Evolutionary conservation across 208 protist genomes (phyloP).

Genomic region (Trypanosoma avium): DNA sequence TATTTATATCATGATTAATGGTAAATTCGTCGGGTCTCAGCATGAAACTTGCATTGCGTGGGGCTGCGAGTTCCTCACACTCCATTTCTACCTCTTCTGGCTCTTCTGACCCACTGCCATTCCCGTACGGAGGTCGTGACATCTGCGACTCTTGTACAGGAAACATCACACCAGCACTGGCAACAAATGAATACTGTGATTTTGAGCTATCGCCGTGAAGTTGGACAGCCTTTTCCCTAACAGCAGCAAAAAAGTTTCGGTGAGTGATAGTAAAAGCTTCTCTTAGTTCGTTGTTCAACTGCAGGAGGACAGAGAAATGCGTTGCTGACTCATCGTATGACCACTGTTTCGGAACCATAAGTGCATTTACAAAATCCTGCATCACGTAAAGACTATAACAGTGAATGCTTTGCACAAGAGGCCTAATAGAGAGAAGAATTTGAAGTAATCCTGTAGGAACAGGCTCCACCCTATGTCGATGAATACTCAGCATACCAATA

Average conservation of each 20-base stretch:
- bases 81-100: background rate
- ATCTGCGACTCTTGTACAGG: background rate
- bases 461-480: slow-evolving; percentile 38
- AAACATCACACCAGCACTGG: background rate
- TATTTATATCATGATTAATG: slow-evolving; percentile 55
- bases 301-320: slow-evolving; percentile 41
- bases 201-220: background rate
- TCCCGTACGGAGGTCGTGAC: background rate
- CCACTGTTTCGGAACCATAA: slow-evolving; percentile 39
- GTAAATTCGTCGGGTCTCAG: slow-evolving; percentile 32
- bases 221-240: slow-evolving; percentile 25
- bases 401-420: slow-evolving; percentile 39
- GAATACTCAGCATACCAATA: slow-evolving; percentile 30
- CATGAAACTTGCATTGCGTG: slow-evolving; percentile 26
- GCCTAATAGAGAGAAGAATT: slow-evolving; percentile 40
- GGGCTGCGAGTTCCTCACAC: slow-evolving; percentile 23
- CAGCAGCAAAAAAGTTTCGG: slow-evolving; percentile 30
- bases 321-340: slow-evolving; percentile 23
- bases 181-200: background rate
- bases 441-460: slow-evolving; percentile 24
- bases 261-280: slow-evolving; percentile 34
- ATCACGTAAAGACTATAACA: slow-evolving; percentile 28
- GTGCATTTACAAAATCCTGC: slow-evolving; percentile 51
- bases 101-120: slow-evolving; percentile 1
- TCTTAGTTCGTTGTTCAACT: slow-evolving; percentile 33